These are phyloP conservation scores for Populus tomentosa DNA, from an alignment of 441 rosid species.

Conservation along the genomic window DNA sequence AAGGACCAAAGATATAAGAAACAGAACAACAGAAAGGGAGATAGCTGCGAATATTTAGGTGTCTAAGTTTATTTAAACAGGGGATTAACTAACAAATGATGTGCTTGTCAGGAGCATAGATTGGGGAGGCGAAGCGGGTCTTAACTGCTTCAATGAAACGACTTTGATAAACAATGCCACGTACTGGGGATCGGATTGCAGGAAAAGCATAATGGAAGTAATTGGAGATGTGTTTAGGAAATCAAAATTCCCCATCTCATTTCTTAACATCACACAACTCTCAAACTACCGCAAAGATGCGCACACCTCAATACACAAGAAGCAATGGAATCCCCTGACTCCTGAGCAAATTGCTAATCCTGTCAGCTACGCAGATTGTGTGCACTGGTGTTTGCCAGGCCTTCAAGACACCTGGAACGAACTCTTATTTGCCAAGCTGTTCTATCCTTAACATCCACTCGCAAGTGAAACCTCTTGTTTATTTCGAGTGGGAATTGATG, in stretches of 20 bases:
- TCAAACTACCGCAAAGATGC: constrained; percentile 81
- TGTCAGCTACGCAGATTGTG: constrained; percentile 76
- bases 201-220: constrained; percentile 68
- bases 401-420: constrained; percentile 96
- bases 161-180: constrained; percentile 43
- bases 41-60: no score
- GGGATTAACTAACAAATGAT: background rate
- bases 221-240: constrained; percentile 58
- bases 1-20: background rate
- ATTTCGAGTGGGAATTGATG: background rate
- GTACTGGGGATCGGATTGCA: constrained; percentile 73
- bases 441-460: constrained; percentile 40
- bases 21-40: background rate
- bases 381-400: constrained; percentile 94
- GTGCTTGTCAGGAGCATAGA: constrained; percentile 54
- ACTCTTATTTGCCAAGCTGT: constrained; percentile 70
- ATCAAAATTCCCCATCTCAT: constrained; percentile 51
- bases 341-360: constrained; percentile 78
- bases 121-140: constrained; percentile 67
- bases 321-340: constrained; percentile 77
- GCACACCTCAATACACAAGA: constrained; percentile 84
- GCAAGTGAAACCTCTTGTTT: background rate
- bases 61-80: background rate
- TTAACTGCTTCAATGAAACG: constrained; percentile 77
- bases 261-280: constrained; percentile 82